A percentile compares a stretch with the other conserved stretches of the same genome.
Conservation (phyloP, 371 early-diverging fungal genomes). For the Sporodiniella umbellata region DNA sequence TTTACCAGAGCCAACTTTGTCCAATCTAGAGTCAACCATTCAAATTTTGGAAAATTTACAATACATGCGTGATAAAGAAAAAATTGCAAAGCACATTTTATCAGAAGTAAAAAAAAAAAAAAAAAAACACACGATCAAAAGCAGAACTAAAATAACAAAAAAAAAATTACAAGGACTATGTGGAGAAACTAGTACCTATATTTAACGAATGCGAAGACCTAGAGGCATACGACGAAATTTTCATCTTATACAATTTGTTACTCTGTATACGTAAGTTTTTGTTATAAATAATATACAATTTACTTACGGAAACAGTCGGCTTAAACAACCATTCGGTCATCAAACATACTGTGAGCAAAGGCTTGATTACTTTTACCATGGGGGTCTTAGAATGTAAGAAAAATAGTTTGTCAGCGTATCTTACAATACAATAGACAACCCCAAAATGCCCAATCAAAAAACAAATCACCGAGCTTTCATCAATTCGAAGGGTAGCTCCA, state of each 20-base stretch:
- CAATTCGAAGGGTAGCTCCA: slow-evolving; percentile 47
- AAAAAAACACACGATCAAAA: too few relatives aligned
- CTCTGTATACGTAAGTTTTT: slow-evolving; percentile 64
- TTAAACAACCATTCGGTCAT: slow-evolving; percentile 55
- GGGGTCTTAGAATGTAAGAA: slow-evolving; percentile 84
- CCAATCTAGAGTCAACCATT: slow-evolving; percentile 65
- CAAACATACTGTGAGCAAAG: slow-evolving; percentile 72
- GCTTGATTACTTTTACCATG: slow-evolving; percentile 58
- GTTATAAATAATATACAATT: neutral
- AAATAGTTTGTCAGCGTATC: neutral
- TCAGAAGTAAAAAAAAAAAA: slow-evolving; percentile 40
- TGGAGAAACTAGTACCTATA: slow-evolving; percentile 67
- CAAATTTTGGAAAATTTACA: slow-evolving; percentile 42
- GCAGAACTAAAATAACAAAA: too few relatives aligned
- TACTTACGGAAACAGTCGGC: slow-evolving; percentile 13
- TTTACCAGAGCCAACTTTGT: slow-evolving; percentile 61
- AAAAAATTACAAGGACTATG: slow-evolving; percentile 50
- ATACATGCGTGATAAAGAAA: slow-evolving; percentile 49
- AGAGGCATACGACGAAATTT: slow-evolving; percentile 71
- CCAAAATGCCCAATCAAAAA: slow-evolving; percentile 61
- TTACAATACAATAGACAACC: slow-evolving; percentile 69
- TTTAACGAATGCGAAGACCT: slow-evolving; percentile 83
- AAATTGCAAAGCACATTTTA: slow-evolving; percentile 43
- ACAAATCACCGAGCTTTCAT: slow-evolving; percentile 73
- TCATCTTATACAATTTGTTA: slow-evolving; percentile 67